Base-by-base conservation (phyloP, 2,329 filamentous ascomycete genomes). In the Aspergillus sp. region DNA sequence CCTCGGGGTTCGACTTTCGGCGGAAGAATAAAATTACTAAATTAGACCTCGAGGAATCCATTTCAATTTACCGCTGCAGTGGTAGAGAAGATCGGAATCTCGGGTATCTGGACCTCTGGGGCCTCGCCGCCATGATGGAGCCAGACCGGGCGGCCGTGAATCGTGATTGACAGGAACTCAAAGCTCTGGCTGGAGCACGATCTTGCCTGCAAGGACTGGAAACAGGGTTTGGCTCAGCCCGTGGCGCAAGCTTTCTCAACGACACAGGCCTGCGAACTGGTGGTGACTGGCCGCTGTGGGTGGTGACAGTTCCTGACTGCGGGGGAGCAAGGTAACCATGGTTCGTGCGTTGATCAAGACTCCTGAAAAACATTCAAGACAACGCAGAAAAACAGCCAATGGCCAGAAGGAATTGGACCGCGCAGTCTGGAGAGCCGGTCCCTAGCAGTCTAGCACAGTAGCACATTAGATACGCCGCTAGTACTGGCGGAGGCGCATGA, bases 271-370 rank as follows among this genome's bases (percentile, higher is more conserved):
- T 24, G 22, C 26, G 26, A 30, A 30, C 26, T 3, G 26, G 20
- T 26, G 42, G 18, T n/a, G 41, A 13, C 17, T 39, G 36, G 17
- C 13, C 34, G 13, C 36, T 17, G 36, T 39, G 36, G 30, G 48
- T 57, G 55, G 51, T 22, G 17, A 38, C 48, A 26, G 48, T 54
- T 30, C 51, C 42, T 45, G 42, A 45, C 30, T 41, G 51, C 34
- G 43, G 51, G 32, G 51, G 22, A 11, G 39, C 13, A 6, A 48
- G 30, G 20, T 15, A 51, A 54, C 60, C 60, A 62, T 61, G 60
- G 60, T 62, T 62, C 58, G 48, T 57, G 38, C 58, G 59, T 55
- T 62, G 55, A 56, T 59, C 58, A 20, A 39, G 49, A n/a, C 45
- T 55, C 45, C 17, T 55, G 45, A 55, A 36, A 13, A 53, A 6